Conservation (phyloP, 2,329 filamentous ascomycete species). For the Aspergillus sp. region DNA sequence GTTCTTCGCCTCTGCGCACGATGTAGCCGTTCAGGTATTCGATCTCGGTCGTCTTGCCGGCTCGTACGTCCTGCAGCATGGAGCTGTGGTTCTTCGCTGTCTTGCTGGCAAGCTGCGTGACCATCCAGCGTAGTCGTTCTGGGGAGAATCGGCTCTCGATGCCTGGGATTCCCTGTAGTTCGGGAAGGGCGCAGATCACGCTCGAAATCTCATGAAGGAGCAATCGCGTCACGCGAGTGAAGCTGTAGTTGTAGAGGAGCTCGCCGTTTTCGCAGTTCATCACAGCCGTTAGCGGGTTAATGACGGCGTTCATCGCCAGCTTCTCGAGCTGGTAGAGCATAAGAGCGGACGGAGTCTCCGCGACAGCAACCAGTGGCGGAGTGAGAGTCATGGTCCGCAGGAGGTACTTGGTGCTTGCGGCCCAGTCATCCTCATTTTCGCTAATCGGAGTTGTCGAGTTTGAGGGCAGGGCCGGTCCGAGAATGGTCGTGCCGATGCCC, state of each 20-base stretch:
- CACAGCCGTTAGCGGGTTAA: conserved; percentile 79
- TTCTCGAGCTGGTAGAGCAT: conserved; percentile 76
- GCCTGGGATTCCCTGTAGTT: conserved; percentile 65
- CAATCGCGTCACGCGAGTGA: conserved; percentile 67
- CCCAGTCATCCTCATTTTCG: conserved; percentile 34
- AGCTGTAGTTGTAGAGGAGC: conserved; percentile 66
- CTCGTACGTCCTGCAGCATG: conserved; percentile 68
- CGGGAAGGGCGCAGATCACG: conserved; percentile 73
- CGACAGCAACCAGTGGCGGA: conserved; percentile 62
- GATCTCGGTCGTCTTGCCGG: conserved; percentile 70
- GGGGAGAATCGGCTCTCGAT: conserved; percentile 62
- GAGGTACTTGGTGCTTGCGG: conserved; percentile 58
- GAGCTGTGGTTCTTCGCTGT: conserved; percentile 62
- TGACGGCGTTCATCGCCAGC: conserved; percentile 71
- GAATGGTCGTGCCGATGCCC: conserved; percentile 60
- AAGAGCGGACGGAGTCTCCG: conserved; percentile 62
- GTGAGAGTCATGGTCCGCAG: conserved; percentile 65
- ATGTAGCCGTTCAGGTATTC: conserved; percentile 90
- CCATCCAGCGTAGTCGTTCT: conserved; percentile 63
- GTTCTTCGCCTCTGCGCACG: conserved; percentile 67
- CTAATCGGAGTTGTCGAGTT: conserved; percentile 17
- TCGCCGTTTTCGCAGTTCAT: conserved; percentile 75
- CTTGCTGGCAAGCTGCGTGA: conserved; percentile 55
- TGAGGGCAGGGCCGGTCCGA: conserved; percentile 52
- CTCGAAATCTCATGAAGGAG: conserved; percentile 73